Percentiles rank a stretch among this genome's conserved stretches.
These are phyloP conservation scores for Pleurozium schreberi DNA, from an alignment of 225 moss, liverwort and hornwort species.

Conservation along the genomic window DNA sequence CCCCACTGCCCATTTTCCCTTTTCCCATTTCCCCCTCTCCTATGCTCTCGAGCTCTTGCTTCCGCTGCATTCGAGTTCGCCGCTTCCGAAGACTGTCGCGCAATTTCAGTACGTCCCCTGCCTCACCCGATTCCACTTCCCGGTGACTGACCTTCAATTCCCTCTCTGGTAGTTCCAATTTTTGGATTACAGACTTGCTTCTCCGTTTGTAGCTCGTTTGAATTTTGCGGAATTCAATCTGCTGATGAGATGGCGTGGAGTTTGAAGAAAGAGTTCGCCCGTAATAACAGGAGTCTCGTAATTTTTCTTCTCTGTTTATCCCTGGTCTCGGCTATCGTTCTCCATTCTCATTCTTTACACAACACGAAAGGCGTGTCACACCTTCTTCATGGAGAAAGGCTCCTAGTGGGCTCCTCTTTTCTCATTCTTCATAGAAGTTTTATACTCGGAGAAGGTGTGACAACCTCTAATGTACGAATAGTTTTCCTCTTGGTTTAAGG, in stretches of 20 bases:
- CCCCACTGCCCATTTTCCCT: too few relatives aligned
- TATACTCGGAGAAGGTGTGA: too few relatives aligned
- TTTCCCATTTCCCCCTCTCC: not conserved
- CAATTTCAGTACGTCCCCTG: not conserved
- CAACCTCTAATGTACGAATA: not conserved
- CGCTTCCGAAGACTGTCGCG: not conserved
- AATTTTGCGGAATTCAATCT: not conserved
- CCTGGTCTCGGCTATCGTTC: not conserved
- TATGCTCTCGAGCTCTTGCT: not conserved
- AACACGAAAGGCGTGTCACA: too few relatives aligned
- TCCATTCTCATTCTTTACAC: too few relatives aligned
- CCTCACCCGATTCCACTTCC: not conserved
- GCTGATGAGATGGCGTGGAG: not conserved
- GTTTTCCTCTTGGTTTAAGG: not conserved
- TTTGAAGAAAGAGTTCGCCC: not conserved
- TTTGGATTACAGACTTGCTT: not conserved
- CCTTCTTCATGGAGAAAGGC: too few relatives aligned
- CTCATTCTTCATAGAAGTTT: too few relatives aligned
- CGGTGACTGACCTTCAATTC: not conserved
- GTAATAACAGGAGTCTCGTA: too few relatives aligned
- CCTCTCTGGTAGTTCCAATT: not conserved
- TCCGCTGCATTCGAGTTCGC: not conserved
- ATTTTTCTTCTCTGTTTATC: not conserved
- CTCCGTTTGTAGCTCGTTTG: not conserved
- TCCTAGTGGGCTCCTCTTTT: too few relatives aligned